Conservation (phyloP, 2,329 filamentous ascomycete species). For the Fusarium equiseti region DNA sequence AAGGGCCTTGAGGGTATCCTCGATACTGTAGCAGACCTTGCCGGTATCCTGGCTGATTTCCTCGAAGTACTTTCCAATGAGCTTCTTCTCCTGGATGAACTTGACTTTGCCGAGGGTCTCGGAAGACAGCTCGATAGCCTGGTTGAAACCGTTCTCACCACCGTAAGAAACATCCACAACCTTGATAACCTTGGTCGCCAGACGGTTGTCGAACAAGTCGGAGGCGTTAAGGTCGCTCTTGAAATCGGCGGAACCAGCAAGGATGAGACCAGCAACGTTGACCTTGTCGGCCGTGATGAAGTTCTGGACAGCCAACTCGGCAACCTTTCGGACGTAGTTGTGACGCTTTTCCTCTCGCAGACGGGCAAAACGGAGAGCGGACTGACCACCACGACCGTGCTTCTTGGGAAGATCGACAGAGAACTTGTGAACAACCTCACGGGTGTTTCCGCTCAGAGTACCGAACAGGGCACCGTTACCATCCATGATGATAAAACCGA, state of each 20-base stretch:
- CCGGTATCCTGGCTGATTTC: conserved; percentile 98
- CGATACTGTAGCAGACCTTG: conserved; percentile 97
- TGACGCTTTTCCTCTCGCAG: conserved; percentile 99
- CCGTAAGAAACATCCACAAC: conserved; percentile 99
- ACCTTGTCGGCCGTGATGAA: conserved; percentile 99
- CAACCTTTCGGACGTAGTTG: conserved; percentile 99
- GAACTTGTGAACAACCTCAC: conserved; percentile 98
- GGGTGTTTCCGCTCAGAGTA: conserved; percentile 95
- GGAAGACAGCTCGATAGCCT: conserved; percentile 93
- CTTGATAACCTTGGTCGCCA: conserved; percentile 97
- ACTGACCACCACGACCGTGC: conserved; percentile 99
- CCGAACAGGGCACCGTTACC: conserved; percentile 98
- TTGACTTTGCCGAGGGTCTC: conserved; percentile 99
- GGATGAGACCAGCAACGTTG: conserved; percentile 94
- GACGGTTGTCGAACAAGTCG: conserved; percentile 94
- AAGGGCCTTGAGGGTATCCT: conserved; percentile 96
- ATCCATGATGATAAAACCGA: conserved; percentile 99
- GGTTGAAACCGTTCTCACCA: conserved; percentile 99
- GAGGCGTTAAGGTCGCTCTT: conserved; percentile 99
- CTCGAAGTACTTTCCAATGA: conserved; percentile 98
- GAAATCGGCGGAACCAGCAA: conserved; percentile 98
- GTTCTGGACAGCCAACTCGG: conserved; percentile 97
- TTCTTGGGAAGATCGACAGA: conserved; percentile 99
- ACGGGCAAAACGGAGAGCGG: conserved; percentile 98
- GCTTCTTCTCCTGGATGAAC: conserved; percentile 99